Conservation (phyloP, 305 asterid species). For the Fraxinus ornus region DNA sequence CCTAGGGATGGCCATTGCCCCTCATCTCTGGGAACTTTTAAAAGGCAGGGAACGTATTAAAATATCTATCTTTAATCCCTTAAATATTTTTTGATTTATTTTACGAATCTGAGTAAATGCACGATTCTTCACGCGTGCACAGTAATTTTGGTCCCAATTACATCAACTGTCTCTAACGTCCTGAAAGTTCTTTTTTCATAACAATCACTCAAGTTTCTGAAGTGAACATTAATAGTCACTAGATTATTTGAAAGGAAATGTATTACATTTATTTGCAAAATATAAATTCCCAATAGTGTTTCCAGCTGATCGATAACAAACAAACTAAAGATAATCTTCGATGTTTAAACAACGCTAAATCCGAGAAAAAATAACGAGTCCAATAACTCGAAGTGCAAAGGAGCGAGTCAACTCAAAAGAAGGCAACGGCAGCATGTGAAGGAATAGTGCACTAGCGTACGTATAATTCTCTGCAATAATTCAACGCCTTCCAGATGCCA, state of each 20-base stretch:
- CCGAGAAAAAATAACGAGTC: not conserved
- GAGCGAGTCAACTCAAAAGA: not conserved
- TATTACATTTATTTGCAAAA: not conserved
- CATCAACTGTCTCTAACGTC: not conserved
- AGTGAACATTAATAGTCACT: not conserved
- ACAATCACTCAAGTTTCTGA: not conserved
- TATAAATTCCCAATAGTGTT: not conserved
- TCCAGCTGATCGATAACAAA: not conserved
- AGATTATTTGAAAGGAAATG: not conserved
- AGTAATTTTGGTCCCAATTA: not conserved
- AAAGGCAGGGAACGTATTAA: not conserved
- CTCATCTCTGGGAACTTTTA: not conserved
- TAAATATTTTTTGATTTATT: not conserved
- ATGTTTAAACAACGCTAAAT: not conserved
- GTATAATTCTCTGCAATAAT: not conserved
- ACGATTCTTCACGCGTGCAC: not conserved
- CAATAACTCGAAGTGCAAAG: not conserved
- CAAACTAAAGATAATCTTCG: not conserved
- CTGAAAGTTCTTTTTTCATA: not conserved
- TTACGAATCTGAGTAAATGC: not conserved
- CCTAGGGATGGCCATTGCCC: not conserved
- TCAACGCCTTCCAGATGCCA: conserved; percentile 71
- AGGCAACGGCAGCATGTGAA: not conserved
- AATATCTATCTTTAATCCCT: not conserved
- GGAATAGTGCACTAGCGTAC: not conserved